These are phyloP conservation scores for Acer campestre DNA, from an alignment of 345 rosid genomes.

Conservation along the genomic window DNA sequence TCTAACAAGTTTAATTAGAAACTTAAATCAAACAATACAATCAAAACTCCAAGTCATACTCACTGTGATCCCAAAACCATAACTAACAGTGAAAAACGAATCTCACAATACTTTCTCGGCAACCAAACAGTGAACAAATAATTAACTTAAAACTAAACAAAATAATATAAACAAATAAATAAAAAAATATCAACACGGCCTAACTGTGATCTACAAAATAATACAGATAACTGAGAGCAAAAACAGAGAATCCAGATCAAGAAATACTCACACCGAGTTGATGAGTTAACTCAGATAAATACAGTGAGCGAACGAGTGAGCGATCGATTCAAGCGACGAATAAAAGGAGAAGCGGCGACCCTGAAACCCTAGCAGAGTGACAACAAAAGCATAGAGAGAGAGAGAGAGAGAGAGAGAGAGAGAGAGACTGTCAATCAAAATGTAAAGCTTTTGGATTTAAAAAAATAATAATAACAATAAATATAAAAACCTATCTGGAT, in stretches of 20 bases:
- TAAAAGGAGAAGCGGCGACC: constrained; percentile 24
- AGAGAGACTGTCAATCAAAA: not conserved
- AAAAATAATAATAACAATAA: not conserved
- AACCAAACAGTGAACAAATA: not conserved
- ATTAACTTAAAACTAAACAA: not conserved
- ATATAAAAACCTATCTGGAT: constrained; percentile 4
- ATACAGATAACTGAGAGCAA: not conserved
- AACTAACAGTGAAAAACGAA: not conserved
- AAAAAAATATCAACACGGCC: not conserved
- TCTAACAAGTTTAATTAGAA: not conserved
- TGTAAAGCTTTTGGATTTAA: not conserved
- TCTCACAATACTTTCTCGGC: not conserved
- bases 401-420: not conserved
- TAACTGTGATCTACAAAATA: constrained; percentile 3
- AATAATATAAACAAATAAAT: not conserved
- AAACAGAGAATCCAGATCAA: not conserved
- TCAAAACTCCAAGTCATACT: constrained; percentile 6
- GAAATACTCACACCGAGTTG: constrained; percentile 13
- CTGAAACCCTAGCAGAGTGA: constrained; percentile 33
- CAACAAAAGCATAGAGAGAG: not conserved
- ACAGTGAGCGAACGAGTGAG: not conserved
- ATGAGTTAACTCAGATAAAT: constrained; percentile 13
- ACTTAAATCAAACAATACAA: not conserved
- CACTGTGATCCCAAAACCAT: constrained; percentile 5
- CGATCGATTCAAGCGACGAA: constrained; percentile 6